Evolutionary conservation across 768 basidiomycete genomes (phyloP).

Genomic region (Cyclocybe cylindracea): DNA sequence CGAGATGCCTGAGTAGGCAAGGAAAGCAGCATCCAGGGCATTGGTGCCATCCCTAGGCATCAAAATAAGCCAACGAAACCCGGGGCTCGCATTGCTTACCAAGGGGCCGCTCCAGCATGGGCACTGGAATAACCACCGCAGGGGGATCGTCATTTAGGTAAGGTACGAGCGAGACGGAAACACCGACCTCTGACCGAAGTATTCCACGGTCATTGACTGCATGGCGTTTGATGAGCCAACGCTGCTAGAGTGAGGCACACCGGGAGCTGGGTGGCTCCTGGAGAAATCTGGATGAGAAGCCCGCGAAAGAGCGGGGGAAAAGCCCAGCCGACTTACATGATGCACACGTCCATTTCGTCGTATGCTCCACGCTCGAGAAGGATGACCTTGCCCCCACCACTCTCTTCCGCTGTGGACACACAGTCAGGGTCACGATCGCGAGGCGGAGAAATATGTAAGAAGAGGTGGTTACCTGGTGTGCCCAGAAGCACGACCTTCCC

Average conservation of each 20-base stretch:
- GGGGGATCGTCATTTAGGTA: not conserved
- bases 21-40: conserved; percentile 85
- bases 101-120: conserved; percentile 79
- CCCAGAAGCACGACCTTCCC: conserved; percentile 77
- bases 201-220: conserved; percentile 69
- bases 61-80: not conserved
- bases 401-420: conserved; percentile 64
- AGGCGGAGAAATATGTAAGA: not conserved
- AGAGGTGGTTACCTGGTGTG: conserved; percentile 58
- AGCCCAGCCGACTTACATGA: conserved; percentile 51
- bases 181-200: conserved; percentile 70
- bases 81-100: conserved; percentile 36
- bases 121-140: conserved; percentile 44
- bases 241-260: conserved; percentile 48
- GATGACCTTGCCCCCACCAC: conserved; percentile 74
- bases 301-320: not conserved
- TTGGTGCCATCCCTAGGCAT: conserved; percentile 72
- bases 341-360: conserved; percentile 75
- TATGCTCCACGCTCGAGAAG: conserved; percentile 79
- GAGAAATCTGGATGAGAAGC: conserved; percentile 1
- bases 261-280: conserved; percentile 77
- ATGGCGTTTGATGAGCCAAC: conserved; percentile 61
- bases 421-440: not conserved
- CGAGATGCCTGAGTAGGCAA: conserved; percentile 79
- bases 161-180: conserved; percentile 1